Evolutionary conservation across 2,329 filamentous ascomycete genomes (phyloP).

Genomic region (Fonsecaea multimorphosa): DNA sequence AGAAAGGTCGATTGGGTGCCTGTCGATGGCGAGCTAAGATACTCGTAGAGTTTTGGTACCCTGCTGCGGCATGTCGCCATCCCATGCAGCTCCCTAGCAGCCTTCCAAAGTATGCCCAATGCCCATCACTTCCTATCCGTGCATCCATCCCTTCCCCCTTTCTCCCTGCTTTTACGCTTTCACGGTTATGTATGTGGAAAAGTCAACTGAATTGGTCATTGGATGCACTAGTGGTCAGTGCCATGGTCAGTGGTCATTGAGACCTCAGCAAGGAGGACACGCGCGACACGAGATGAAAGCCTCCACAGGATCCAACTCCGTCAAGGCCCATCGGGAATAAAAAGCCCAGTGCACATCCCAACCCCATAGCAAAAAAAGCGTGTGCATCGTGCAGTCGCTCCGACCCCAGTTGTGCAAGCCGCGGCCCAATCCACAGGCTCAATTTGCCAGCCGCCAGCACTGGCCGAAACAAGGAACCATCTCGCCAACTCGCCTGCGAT

Average conservation of each 20-base stretch:
- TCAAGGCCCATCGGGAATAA: slow-evolving; percentile 13
- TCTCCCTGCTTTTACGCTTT: slow-evolving; percentile 1
- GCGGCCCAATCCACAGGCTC: slow-evolving; percentile 32
- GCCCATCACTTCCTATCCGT: background rate
- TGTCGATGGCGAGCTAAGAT: too few species aligned
- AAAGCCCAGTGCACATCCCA: slow-evolving; percentile 1
- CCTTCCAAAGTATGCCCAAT: background rate
- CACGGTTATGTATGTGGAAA: background rate
- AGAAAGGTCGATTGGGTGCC: too few species aligned
- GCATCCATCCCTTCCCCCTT: slow-evolving; percentile 13
- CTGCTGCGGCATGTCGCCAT: slow-evolving; percentile 15
- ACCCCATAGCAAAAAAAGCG: slow-evolving; percentile 1
- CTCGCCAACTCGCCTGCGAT: slow-evolving; percentile 16
- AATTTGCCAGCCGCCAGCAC: slow-evolving; percentile 31
- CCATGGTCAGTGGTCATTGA: slow-evolving; percentile 10
- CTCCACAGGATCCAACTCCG: slow-evolving; percentile 8
- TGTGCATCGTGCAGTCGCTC: slow-evolving; percentile 2
- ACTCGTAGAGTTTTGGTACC: background rate
- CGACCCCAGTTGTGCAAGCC: slow-evolving; percentile 12
- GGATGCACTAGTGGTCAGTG: slow-evolving; percentile 9
- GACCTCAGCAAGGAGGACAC: slow-evolving; percentile 22
- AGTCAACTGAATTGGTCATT: slow-evolving; percentile 18
- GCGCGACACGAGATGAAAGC: background rate
- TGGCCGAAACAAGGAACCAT: slow-evolving; percentile 30
- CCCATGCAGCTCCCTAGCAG: slow-evolving; percentile 5